A percentile compares a stretch with the other conserved stretches of the same genome.
These are phyloP conservation scores for Phtheirospermum japonicum DNA, from an alignment of 257 asterid species.

Conservation along the genomic window DNA sequence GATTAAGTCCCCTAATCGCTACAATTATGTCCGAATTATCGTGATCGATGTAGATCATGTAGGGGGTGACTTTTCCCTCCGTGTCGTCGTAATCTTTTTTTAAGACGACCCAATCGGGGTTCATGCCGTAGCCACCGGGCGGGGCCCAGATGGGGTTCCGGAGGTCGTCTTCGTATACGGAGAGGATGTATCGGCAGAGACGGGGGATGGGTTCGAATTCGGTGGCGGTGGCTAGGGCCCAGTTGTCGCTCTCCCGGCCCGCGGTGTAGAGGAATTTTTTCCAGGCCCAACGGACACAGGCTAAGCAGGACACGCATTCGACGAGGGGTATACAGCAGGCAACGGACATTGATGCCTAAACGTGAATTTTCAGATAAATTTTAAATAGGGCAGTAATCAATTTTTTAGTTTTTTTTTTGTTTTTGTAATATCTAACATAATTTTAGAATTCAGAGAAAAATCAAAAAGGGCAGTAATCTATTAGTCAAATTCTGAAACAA, in stretches of 20 bases:
- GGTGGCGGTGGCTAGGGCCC: constrained; percentile 85
- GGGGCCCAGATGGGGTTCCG: constrained; percentile 78
- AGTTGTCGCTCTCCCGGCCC: constrained; percentile 83
- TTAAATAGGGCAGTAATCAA: constrained; percentile 17
- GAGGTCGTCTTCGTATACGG: constrained; percentile 79
- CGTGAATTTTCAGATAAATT: neutral
- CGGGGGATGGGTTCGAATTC: constrained; percentile 90
- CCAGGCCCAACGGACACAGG: constrained; percentile 95
- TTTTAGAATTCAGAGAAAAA: neutral
- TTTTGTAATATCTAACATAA: neutral
- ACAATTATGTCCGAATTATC: constrained; percentile 62
- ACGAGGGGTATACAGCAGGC: constrained; percentile 87
- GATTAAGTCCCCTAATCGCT: constrained; percentile 81
- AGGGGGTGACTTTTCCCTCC: constrained; percentile 66
- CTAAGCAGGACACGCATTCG: constrained; percentile 96
- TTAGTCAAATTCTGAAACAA: neutral
- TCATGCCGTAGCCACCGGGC: constrained; percentile 77
- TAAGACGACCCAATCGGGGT: constrained; percentile 65
- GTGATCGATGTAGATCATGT: constrained; percentile 83
- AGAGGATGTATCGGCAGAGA: constrained; percentile 64
- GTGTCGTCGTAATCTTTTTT: constrained; percentile 59
- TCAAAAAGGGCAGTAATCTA: constrained; percentile 18
- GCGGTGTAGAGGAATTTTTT: constrained; percentile 87
- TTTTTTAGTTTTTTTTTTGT: neutral
- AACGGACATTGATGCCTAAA: constrained; percentile 75